Evolutionary conservation across 2,329 filamentous ascomycete species (phyloP).

Genomic region (Chalara sp.): DNA sequence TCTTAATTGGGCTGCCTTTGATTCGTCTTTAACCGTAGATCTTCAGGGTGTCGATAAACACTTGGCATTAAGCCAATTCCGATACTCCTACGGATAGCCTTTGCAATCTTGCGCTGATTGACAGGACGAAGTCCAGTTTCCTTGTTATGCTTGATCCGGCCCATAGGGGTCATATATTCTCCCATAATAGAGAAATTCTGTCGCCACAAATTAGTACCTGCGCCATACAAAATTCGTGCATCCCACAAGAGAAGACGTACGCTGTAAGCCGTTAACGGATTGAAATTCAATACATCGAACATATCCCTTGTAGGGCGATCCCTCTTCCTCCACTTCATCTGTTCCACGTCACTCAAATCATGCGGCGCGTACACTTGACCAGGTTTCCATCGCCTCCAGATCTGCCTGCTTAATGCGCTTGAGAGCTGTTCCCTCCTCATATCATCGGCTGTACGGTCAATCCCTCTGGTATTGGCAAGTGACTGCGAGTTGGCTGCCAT

Average conservation of each 20-base stretch:
- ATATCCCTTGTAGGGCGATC: slow-evolving; percentile 55
- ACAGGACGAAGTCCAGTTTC: slow-evolving; percentile 76
- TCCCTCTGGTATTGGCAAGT: too few species aligned
- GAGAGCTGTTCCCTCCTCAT: too few species aligned
- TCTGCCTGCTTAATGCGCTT: slow-evolving; percentile 36
- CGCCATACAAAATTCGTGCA: not conserved
- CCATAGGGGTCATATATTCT: slow-evolving; percentile 79
- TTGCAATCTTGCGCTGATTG: slow-evolving; percentile 90
- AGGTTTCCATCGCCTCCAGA: slow-evolving; percentile 62
- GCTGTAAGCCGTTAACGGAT: slow-evolving; percentile 82
- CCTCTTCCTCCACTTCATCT: slow-evolving; percentile 68
- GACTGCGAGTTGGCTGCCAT: too few species aligned
- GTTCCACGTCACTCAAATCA: slow-evolving; percentile 73
- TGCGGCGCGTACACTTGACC: slow-evolving; percentile 90
- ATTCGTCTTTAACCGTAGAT: too few species aligned
- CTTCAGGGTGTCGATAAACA: slow-evolving; percentile 79
- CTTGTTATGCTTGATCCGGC: slow-evolving; percentile 71
- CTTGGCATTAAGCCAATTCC: slow-evolving; percentile 89
- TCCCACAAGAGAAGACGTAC: slow-evolving; percentile 38
- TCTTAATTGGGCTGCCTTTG: too few species aligned
- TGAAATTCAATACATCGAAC: slow-evolving; percentile 72
- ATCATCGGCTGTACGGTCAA: too few species aligned
- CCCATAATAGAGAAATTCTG: slow-evolving; percentile 91
- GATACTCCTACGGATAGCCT: slow-evolving; percentile 82
- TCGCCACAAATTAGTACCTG: slow-evolving; percentile 3